Evolutionary conservation across 176 grass and related monocot species (phyloP).

Genomic region (Oryza coarctata): DNA sequence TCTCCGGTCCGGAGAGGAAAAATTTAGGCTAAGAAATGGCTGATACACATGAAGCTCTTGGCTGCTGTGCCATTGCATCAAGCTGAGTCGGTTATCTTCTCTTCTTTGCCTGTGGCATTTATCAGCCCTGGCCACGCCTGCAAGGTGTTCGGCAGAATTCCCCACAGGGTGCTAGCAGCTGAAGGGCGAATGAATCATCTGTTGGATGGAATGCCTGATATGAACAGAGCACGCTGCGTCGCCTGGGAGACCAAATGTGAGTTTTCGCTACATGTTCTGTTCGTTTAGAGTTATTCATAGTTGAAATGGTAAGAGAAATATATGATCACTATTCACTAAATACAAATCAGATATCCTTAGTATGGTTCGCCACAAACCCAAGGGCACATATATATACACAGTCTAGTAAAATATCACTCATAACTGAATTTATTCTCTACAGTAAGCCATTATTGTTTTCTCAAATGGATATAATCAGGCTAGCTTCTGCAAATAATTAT

Average conservation of each 20-base stretch:
- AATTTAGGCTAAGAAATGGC: neutral
- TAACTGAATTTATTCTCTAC: conserved; percentile 16
- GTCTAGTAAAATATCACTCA: conserved; percentile 21
- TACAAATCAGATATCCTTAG: conserved; percentile 1
- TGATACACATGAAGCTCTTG: neutral
- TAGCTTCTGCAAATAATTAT: neutral
- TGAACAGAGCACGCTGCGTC: neutral
- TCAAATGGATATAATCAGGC: neutral
- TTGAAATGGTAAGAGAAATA: neutral
- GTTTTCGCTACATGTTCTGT: neutral
- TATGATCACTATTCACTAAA: neutral
- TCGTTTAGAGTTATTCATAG: neutral
- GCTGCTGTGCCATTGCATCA: no score
- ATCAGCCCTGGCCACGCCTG: neutral
- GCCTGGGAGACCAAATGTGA: neutral
- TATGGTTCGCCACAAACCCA: neutral
- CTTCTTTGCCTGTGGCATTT: neutral
- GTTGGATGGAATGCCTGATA: neutral
- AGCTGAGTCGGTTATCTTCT: neutral
- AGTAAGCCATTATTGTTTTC: neutral
- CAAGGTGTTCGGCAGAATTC: conserved; percentile 32
- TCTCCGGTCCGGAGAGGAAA: no score
- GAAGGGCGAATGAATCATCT: neutral
- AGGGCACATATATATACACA: conserved; percentile 18
- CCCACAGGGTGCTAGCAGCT: neutral